A percentile compares a stretch with the other conserved stretches of the same genome.
phyloP scores from a whole-genome alignment of 306 rosid species.

The Dryas octopetala region DNA sequence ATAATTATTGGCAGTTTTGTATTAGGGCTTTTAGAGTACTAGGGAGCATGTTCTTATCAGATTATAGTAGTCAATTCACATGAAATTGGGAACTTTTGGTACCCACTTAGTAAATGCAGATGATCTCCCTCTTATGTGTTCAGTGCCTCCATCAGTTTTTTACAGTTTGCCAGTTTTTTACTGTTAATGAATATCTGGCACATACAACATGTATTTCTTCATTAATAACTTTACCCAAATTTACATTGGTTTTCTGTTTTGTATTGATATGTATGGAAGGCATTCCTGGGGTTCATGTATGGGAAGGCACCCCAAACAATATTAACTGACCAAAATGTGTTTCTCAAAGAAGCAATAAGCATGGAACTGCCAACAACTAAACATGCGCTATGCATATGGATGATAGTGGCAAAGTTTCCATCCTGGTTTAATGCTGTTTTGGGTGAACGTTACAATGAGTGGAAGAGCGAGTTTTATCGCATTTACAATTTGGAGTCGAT shows the following conservation, averaged over 20 bases:
- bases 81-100: background rate
- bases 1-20: background rate
- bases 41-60: background rate
- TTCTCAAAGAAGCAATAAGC: slow-evolving; percentile 88
- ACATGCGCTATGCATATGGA: slow-evolving; percentile 95
- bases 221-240: slow-evolving; percentile 21
- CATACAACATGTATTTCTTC: slow-evolving; percentile 16
- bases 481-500: slow-evolving; percentile 79
- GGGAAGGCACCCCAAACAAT: slow-evolving; percentile 93
- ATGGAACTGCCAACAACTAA: slow-evolving; percentile 71
- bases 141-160: background rate
- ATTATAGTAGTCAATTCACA: background rate
- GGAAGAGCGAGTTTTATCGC: slow-evolving; percentile 90
- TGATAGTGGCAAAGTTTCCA: slow-evolving; percentile 95
- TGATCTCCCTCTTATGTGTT: background rate
- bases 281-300: slow-evolving; percentile 80
- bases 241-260: slow-evolving; percentile 36
- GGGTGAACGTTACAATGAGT: slow-evolving; percentile 93
- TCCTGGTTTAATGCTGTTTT: slow-evolving; percentile 97
- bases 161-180: background rate
- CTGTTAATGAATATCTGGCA: slow-evolving; percentile 2
- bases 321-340: slow-evolving; percentile 83
- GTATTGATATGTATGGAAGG: slow-evolving; percentile 57
- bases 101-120: background rate
- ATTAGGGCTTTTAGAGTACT: background rate